Base-by-base conservation (phyloP, 495 filamentous ascomycete genomes). In the Penicillium herquei region DNA sequence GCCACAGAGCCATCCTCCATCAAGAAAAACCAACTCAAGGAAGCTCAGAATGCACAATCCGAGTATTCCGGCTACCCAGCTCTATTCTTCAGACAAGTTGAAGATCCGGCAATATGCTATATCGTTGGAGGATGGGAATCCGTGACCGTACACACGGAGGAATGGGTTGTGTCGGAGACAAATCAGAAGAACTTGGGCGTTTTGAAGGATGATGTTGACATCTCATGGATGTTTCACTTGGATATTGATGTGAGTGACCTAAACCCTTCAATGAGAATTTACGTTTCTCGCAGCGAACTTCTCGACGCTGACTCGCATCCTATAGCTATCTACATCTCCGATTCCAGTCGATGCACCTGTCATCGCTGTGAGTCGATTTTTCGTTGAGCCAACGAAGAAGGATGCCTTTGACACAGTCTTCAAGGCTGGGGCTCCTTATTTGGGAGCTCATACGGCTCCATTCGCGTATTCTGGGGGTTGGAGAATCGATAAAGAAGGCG, bases 61-160 rank as follows among this genome's bases (percentile, higher is more conserved):
- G 71, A 70, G 61, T 70, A 69, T 41, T 70, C 71, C 10, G 57
- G 61, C 7, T 54, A 70, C 51, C 57, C 70, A 47, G 14, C 54
- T 17, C 49, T 59, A 49, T 47, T 80, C 49, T 70, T 80, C 45
- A 66, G 70, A 12, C 78, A 81, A 43, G 51, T 77, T 43, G 78
- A 83, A 50, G 75, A 83, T 56, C 74, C 75, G 8, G 59, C 62
- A 3, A 63, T 65, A 11, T 55, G 78, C n/a, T 74, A 83, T 49
- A 61, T 84, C 13, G 64, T 78, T 2, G 80, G 80, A 33, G 70
- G 72, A 18, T 84, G 82, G 82, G 69, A 70, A 12, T 79, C 78
- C 2, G 65, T 75, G 9, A 70, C 60, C 2, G 64, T 71, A 16
- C 83, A 85, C 54, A 57, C 59, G 45, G 55, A 55, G 8, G 54